Percentiles rank a stretch among this genome's conserved stretches.
Evolutionary conservation across 441 rosid species (phyloP).

Genomic region (Codiaeum variegatum): DNA sequence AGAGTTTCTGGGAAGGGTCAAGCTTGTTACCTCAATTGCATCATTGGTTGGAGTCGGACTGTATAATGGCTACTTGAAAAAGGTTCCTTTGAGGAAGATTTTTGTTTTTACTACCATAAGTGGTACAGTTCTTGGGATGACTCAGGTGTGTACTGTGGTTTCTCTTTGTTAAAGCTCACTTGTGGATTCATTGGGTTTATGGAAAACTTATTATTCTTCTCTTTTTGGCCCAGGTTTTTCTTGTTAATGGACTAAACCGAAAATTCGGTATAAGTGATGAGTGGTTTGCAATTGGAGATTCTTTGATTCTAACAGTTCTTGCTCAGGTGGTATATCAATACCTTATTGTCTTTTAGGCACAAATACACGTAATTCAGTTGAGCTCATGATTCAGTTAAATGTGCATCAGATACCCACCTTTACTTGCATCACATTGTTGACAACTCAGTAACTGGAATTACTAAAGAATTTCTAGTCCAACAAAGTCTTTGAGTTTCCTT

Average conservation of each 20-base stretch:
- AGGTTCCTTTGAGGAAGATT: slow-evolving; percentile 69
- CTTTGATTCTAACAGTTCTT: slow-evolving; percentile 83
- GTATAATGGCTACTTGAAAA: slow-evolving; percentile 85
- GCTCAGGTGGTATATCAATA: slow-evolving; percentile 60
- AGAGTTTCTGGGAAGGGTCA: slow-evolving; percentile 91
- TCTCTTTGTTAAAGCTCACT: slow-evolving; percentile 5
- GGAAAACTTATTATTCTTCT: background rate
- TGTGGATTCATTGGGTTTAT: slow-evolving; percentile 10
- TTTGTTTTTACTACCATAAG: slow-evolving; percentile 66
- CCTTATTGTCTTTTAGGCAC: background rate
- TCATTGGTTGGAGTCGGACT: slow-evolving; percentile 86
- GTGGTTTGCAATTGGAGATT: slow-evolving; percentile 97
- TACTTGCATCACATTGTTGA: background rate
- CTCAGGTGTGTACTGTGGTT: slow-evolving; percentile 57
- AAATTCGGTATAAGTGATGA: slow-evolving; percentile 85
- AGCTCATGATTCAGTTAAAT: background rate
- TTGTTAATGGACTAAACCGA: slow-evolving; percentile 79
- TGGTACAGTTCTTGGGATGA: slow-evolving; percentile 91
- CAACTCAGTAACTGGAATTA: background rate
- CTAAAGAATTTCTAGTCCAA: background rate
- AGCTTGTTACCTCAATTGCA: slow-evolving; percentile 85
- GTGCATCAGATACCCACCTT: background rate
- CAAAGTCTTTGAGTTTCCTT: background rate
- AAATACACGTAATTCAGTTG: background rate
- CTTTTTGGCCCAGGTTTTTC: slow-evolving; percentile 62